Evolutionary conservation across 2,329 filamentous ascomycete species (phyloP).

Genomic region (Metarhizium sp.): DNA sequence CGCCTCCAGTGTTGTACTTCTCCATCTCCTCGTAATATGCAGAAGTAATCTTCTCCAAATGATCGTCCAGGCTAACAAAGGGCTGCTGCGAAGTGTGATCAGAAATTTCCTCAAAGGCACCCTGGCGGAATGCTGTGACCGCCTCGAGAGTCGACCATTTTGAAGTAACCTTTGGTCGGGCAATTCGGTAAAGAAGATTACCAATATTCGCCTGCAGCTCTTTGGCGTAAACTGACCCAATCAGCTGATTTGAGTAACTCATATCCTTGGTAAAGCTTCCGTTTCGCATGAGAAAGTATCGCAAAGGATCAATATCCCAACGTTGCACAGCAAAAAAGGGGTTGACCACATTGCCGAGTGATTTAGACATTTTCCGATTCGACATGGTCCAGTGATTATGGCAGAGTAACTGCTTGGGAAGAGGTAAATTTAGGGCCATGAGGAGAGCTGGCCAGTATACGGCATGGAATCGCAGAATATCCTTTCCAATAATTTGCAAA

Average conservation of each 20-base stretch:
- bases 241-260: slow-evolving; percentile 72
- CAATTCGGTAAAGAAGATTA: slow-evolving; percentile 67
- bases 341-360: slow-evolving; percentile 87
- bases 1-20: slow-evolving; percentile 51
- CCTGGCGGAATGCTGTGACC: slow-evolving; percentile 28
- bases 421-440: slow-evolving; percentile 72
- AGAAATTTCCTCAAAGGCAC: slow-evolving; percentile 12
- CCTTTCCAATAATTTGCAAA: slow-evolving; percentile 89
- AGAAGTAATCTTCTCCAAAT: slow-evolving; percentile 11
- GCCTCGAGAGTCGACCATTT: slow-evolving; percentile 56
- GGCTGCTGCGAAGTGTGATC: neutral
- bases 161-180: slow-evolving; percentile 43
- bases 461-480: slow-evolving; percentile 92
- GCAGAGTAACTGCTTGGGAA: slow-evolving; percentile 71
- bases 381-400: slow-evolving; percentile 96
- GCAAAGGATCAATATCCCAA: slow-evolving; percentile 79
- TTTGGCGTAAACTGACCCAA: slow-evolving; percentile 72
- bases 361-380: slow-evolving; percentile 92
- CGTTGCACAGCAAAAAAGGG: slow-evolving; percentile 85
- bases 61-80: slow-evolving; percentile 18
- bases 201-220: slow-evolving; percentile 69
- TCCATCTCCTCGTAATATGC: slow-evolving; percentile 48
- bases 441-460: slow-evolving; percentile 98
- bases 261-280: slow-evolving; percentile 70
- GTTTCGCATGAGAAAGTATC: slow-evolving; percentile 78